These are phyloP conservation scores for Fomes fomentarius DNA, from an alignment of 1,284 basidiomycete genomes.

Conservation along the genomic window DNA sequence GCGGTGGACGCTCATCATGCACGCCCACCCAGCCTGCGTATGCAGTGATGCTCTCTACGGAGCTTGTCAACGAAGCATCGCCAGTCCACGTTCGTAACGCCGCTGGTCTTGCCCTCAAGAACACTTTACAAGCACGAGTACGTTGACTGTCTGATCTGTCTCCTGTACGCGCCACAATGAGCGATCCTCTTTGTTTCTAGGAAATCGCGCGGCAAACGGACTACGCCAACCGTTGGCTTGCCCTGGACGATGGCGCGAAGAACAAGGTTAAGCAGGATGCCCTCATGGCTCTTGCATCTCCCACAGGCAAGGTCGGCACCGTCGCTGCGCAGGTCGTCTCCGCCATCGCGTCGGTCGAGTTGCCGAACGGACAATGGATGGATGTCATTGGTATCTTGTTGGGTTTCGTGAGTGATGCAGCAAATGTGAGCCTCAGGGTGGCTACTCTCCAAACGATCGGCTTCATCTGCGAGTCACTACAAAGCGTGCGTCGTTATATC, in stretches of 20 bases:
- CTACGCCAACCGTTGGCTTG: slow-evolving; percentile 82
- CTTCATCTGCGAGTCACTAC: slow-evolving; percentile 93
- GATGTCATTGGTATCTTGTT: slow-evolving; percentile 90
- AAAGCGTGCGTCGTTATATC: slow-evolving; percentile 55
- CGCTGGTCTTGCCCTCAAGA: slow-evolving; percentile 97
- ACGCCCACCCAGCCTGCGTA: slow-evolving; percentile 72
- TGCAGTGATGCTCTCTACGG: slow-evolving; percentile 84
- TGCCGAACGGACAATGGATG: slow-evolving; percentile 87
- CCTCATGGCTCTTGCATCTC: slow-evolving; percentile 82
- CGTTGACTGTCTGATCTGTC: slow-evolving; percentile 20
- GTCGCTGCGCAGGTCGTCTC: slow-evolving; percentile 94
- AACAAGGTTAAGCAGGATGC: slow-evolving; percentile 89
- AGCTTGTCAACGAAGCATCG: slow-evolving; percentile 77
- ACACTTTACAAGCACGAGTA: slow-evolving; percentile 88
- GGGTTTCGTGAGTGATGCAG: slow-evolving; percentile 82
- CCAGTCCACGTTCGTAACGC: slow-evolving; percentile 88
- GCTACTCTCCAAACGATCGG: slow-evolving; percentile 95
- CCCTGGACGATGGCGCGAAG: slow-evolving; percentile 70
- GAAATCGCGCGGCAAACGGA: slow-evolving; percentile 80
- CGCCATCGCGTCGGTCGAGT: slow-evolving; percentile 92
- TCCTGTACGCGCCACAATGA: slow-evolving; percentile 14
- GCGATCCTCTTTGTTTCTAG: slow-evolving; percentile 44
- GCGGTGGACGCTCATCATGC: slow-evolving; percentile 23
- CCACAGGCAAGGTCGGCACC: slow-evolving; percentile 74
- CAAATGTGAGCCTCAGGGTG: slow-evolving; percentile 82